Conservation (phyloP, 257 asterid species). For the Solanum ossicruentum region DNA sequence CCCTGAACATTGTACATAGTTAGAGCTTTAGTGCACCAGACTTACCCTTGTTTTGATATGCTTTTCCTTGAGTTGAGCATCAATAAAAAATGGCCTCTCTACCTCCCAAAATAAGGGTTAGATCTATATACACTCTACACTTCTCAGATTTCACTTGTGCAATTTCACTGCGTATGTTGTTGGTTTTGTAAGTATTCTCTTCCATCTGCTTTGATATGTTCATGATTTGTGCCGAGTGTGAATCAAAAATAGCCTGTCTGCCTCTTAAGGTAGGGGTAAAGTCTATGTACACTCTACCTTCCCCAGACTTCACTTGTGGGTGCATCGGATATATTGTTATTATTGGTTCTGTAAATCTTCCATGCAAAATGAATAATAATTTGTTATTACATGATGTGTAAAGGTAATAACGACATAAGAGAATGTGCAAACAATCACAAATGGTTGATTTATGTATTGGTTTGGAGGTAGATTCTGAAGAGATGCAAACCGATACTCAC, state of each 20-base stretch:
- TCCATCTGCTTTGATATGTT: not conserved
- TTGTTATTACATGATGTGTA: not conserved
- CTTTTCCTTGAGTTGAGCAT: not conserved
- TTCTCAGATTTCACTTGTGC: not conserved
- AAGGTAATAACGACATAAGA: not conserved
- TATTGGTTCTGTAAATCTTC: not conserved
- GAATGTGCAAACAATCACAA: not conserved
- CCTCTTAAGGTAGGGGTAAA: not conserved
- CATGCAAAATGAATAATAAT: not conserved
- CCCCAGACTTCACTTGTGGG: not conserved
- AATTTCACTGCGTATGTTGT: not conserved
- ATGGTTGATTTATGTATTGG: not conserved
- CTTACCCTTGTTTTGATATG: not conserved
- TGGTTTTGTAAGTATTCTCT: not conserved
- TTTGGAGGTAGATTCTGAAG: not conserved
- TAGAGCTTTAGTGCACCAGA: too few species aligned
- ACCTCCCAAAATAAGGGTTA: not conserved
- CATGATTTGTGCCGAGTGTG: not conserved
- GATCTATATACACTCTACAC: not conserved
- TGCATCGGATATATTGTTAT: not conserved
- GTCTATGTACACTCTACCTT: not conserved
- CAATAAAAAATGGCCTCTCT: not conserved
- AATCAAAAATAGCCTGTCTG: not conserved
- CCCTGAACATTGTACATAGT: too few species aligned
- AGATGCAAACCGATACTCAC: not conserved